A percentile compares a stretch with the other conserved stretches of the same genome.
Conservation (phyloP, 192 early-diverging fungal species). For the Coemansia sp. region DNA sequence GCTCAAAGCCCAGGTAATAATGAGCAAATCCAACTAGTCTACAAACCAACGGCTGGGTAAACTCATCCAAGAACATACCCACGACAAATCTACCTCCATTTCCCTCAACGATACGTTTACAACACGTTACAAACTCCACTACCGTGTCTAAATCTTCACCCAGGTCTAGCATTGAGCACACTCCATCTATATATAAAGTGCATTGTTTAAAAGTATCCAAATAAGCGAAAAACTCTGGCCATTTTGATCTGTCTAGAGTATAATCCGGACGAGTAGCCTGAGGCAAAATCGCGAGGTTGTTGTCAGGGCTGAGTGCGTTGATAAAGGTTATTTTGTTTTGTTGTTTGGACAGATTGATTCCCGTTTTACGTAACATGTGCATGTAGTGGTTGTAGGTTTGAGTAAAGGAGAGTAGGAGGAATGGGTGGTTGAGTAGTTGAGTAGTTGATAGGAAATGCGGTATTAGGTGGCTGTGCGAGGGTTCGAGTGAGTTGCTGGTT, state of each 20-base stretch:
- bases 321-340: conserved; percentile 24
- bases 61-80: conserved; percentile 37
- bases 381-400: conserved; percentile 48
- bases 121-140: conserved; percentile 15
- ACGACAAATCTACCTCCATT: conserved; percentile 18
- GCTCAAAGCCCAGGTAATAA: conserved; percentile 33
- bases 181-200: conserved; percentile 26
- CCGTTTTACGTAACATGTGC: conserved; percentile 52
- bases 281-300: conserved; percentile 9
- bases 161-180: conserved; percentile 35
- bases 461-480: conserved; percentile 16
- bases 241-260: conserved; percentile 11
- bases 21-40: conserved; percentile 29
- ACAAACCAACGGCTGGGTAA: conserved; percentile 14
- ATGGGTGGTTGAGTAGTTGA: background rate
- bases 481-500: conserved; percentile 13
- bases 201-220: conserved; percentile 8
- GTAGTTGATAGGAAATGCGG: conserved; percentile 28
- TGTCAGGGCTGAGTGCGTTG: conserved; percentile 13
- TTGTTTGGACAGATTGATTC: conserved; percentile 17
- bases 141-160: conserved; percentile 9
- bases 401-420: conserved; percentile 28
- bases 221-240: conserved; percentile 30
- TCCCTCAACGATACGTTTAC: conserved; percentile 27
- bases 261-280: conserved; percentile 27